Conservation (phyloP, 1,284 basidiomycete genomes). For the Paramarasmius palmivorus region DNA sequence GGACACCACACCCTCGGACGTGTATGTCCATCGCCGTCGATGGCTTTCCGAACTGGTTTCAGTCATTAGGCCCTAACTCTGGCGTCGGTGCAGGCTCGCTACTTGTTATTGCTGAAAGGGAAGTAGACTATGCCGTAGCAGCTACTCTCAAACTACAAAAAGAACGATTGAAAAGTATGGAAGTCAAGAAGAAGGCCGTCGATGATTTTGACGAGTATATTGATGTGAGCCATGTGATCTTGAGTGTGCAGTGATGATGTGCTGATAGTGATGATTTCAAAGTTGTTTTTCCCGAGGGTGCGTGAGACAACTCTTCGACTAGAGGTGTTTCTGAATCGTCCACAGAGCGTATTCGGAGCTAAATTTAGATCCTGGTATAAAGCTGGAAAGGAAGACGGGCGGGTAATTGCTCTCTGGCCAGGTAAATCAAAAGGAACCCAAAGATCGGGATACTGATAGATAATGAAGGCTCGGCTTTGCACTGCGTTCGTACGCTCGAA, state of each 20-base stretch:
- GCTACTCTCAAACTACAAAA: conserved; percentile 59
- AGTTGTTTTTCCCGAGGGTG: conserved; percentile 53
- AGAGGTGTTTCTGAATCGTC: conserved; percentile 3
- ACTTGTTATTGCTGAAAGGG: conserved; percentile 51
- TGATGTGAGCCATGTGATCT: conserved; percentile 32
- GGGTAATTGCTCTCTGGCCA: conserved; percentile 60
- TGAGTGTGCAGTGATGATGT: not conserved
- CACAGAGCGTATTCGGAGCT: conserved; percentile 57
- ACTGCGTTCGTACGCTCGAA: conserved; percentile 47
- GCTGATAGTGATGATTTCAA: too few species aligned
- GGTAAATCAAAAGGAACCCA: conserved; percentile 29
- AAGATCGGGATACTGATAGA: not conserved
- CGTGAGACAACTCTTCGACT: conserved; percentile 8
- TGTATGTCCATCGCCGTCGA: conserved; percentile 57
- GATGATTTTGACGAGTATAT: conserved; percentile 59
- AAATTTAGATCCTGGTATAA: conserved; percentile 72
- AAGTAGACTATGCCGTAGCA: conserved; percentile 54
- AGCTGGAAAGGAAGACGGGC: conserved; percentile 55
- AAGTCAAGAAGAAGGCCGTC: conserved; percentile 58
- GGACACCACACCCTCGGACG: conserved; percentile 51
- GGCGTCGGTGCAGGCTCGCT: conserved; percentile 52
- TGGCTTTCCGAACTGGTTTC: conserved; percentile 65
- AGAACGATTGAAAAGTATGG: conserved; percentile 59
- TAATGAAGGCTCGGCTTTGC: conserved; percentile 49
- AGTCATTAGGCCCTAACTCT: conserved; percentile 56